Conservation (phyloP, 257 asterid genomes). For the Rehmannia glutinosa region DNA sequence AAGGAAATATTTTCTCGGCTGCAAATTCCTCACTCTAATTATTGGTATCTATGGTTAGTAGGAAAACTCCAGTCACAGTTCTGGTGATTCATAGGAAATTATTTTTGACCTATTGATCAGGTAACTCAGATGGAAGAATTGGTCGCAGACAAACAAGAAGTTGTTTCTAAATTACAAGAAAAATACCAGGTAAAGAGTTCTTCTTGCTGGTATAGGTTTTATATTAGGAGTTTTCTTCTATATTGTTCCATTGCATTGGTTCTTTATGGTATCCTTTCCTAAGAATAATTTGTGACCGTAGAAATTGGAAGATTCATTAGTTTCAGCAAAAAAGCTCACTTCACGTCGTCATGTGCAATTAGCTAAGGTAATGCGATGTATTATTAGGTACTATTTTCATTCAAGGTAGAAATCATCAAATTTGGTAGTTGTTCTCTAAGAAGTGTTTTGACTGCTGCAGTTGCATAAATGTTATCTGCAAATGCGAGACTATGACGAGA, state of each 20-base stretch:
- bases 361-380: conserved; percentile 48
- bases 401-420: conserved; percentile 2
- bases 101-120: conserved; percentile 36
- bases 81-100: conserved; percentile 5
- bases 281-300: conserved; percentile 24
- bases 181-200: conserved; percentile 51
- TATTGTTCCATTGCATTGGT: not conserved
- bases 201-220: not conserved
- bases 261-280: conserved; percentile 10
- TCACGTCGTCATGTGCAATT: conserved; percentile 55
- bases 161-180: conserved; percentile 50
- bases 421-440: conserved; percentile 9
- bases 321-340: conserved; percentile 47
- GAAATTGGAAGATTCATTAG: conserved; percentile 70
- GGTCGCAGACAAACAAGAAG: conserved; percentile 44
- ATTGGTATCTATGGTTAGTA: not conserved
- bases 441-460: conserved; percentile 38
- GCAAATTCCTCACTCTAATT: not conserved
- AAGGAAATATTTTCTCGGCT: not conserved
- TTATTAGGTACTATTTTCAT: not conserved
- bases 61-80: not conserved
- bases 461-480: conserved; percentile 58
- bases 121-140: conserved; percentile 51
- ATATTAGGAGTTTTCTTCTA: conserved; percentile 10
- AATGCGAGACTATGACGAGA: conserved; percentile 59